These are phyloP conservation scores for Phytophthora lateralis DNA, from an alignment of 352 stramenopile genomes.

Conservation along the genomic window DNA sequence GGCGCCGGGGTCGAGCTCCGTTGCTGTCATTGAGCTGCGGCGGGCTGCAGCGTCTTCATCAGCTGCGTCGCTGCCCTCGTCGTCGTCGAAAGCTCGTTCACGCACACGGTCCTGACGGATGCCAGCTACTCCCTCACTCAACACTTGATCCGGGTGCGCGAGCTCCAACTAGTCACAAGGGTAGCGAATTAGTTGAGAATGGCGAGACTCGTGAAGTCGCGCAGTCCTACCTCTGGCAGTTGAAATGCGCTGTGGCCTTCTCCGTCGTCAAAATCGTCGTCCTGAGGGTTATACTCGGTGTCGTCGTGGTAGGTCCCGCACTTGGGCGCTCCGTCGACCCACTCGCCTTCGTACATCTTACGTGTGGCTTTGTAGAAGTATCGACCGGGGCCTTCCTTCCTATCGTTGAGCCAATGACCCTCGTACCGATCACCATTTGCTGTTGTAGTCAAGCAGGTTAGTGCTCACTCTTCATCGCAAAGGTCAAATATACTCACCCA, in stretches of 20 bases:
- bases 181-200: not conserved
- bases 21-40: conserved; percentile 16
- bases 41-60: conserved; percentile 10
- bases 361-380: conserved; percentile 86
- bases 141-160: conserved; percentile 65
- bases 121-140: conserved; percentile 72
- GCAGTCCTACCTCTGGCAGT: conserved; percentile 54
- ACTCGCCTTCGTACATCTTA: conserved; percentile 91
- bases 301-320: conserved; percentile 77
- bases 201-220: not conserved
- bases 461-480: not conserved
- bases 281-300: conserved; percentile 35
- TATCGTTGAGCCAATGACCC: conserved; percentile 86
- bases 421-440: conserved; percentile 89
- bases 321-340: conserved; percentile 75
- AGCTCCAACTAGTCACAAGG: conserved; percentile 60
- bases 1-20: conserved; percentile 26
- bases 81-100: conserved; percentile 47
- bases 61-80: conserved; percentile 13
- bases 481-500: conserved; percentile 46
- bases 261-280: conserved; percentile 38
- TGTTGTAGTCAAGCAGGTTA: conserved; percentile 19
- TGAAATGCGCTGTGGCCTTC: conserved; percentile 53
- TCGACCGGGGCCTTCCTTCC: conserved; percentile 86
- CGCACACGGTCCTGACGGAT: conserved; percentile 73